A percentile compares a stretch with the other conserved stretches of the same genome.
Conservation (phyloP, 2,329 filamentous ascomycete species). For the Fusarium domesticum region DNA sequence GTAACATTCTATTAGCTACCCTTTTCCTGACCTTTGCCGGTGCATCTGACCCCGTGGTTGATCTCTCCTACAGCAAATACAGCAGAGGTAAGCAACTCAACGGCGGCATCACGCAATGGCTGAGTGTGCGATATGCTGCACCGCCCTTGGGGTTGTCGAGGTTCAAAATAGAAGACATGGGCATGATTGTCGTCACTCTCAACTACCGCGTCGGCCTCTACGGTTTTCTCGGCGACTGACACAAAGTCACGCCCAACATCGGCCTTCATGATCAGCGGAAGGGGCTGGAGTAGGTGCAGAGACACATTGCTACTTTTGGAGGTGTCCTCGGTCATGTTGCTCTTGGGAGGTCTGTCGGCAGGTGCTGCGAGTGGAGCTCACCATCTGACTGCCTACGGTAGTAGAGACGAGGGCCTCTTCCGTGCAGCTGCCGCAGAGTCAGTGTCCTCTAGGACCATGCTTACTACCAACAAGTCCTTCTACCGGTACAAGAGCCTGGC, state of each 20-base stretch:
- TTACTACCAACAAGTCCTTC: conserved; percentile 45
- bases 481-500: conserved; percentile 53
- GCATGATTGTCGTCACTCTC: conserved; percentile 67
- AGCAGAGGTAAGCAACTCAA: conserved; percentile 50
- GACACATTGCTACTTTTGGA: conserved; percentile 64
- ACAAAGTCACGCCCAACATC: conserved; percentile 60
- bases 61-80: conserved; percentile 67
- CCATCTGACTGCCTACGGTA: conserved; percentile 57
- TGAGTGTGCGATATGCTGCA: conserved; percentile 72
- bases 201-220: conserved; percentile 76
- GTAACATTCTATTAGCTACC: conserved; percentile 1
- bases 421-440: conserved; percentile 50
- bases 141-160: conserved; percentile 63
- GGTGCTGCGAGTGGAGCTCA: conserved; percentile 64
- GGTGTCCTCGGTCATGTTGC: conserved; percentile 66
- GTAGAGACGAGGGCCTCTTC: conserved; percentile 47
- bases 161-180: conserved; percentile 60
- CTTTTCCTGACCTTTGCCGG: conserved; percentile 7
- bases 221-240: conserved; percentile 64
- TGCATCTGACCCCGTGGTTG: conserved; percentile 39
- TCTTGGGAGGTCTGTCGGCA: conserved; percentile 66
- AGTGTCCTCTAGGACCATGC: conserved; percentile 49
- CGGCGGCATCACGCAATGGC: conserved; percentile 66
- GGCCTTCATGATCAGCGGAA: conserved; percentile 69
- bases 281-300: conserved; percentile 66